Evolutionary conservation across 768 basidiomycete species (phyloP), one percentile per base, ranked within the genome.

Genomic region (Amanita molliuscula): DNA sequence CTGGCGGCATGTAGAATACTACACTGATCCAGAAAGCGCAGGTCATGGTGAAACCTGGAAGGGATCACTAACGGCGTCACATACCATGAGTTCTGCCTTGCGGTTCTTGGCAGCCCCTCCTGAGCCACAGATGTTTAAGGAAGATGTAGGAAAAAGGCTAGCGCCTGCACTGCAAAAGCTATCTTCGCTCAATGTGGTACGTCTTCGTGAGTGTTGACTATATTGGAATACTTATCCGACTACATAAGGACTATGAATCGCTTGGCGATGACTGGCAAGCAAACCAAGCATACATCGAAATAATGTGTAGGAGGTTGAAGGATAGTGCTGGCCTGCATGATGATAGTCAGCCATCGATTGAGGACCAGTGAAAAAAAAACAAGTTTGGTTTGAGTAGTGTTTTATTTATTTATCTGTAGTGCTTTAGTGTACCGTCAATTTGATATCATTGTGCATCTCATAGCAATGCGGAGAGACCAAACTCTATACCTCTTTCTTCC

Each of bases 1-100:
- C 8, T 91, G 87, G 84, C 75, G 88, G 13, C 92, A 94, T 58
- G 59, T 89, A 25, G 72, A 77, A 11, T 80, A 81, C 59, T 93
- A 85, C 63, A 62, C 72, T 34, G 69, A 74, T 47, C 58, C 62
- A 16, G 55, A 59, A 36, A 45, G 37, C 18, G 44, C 44, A 3
- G 44, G 51, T 20, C 26, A 35, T n/a, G 44, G 43, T 16, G 45
- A 38, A 25, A 46, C 44, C n/a, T 45, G 44, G 51, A 52, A 45
- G 37, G 35, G 44, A 10, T 37, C 51, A 10, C 33, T 45, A 9
- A 29, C 43, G 10, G 35, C 51, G 9, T 52, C 51, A 69, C 61
- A 13, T 48, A 65, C 76, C 33, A 68, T 75, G 48, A 65, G 55
- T 59, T 73, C 61, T 31, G 72, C 75, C 4, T 71, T 82, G 69